Evolutionary conservation across 2,329 filamentous ascomycete genomes (phyloP).

Genomic region (Tolypocladium cylindrosporum): DNA sequence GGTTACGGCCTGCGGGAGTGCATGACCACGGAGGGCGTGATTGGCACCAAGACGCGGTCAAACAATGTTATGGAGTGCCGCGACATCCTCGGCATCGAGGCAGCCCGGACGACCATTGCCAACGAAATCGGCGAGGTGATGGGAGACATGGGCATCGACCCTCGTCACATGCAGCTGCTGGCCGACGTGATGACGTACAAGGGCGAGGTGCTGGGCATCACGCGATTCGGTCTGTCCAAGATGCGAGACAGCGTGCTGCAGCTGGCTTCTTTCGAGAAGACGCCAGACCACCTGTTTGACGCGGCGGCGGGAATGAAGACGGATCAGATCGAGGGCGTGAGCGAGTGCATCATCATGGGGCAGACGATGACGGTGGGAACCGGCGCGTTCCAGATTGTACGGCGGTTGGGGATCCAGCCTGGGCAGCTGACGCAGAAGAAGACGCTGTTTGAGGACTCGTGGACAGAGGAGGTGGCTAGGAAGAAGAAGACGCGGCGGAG

Average conservation of each 20-base stretch:
- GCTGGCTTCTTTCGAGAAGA: slow-evolving; percentile 95
- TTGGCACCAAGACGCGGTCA: slow-evolving; percentile 62
- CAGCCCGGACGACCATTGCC: slow-evolving; percentile 80
- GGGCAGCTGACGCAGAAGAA: slow-evolving; percentile 46
- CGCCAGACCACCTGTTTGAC: slow-evolving; percentile 92
- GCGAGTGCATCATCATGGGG: slow-evolving; percentile 96
- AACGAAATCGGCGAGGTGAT: slow-evolving; percentile 83
- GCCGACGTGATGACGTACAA: slow-evolving; percentile 99
- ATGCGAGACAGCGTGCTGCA: slow-evolving; percentile 93
- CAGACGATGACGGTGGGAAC: slow-evolving; percentile 90
- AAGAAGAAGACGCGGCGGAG: slow-evolving; percentile 5
- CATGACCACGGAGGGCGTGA: slow-evolving; percentile 88
- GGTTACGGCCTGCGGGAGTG: slow-evolving; percentile 83
- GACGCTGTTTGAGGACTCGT: slow-evolving; percentile 63
- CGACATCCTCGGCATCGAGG: slow-evolving; percentile 88
- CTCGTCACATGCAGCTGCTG: slow-evolving; percentile 92
- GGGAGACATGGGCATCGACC: slow-evolving; percentile 91
- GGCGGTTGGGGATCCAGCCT: slow-evolving; percentile 59
- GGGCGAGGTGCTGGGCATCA: slow-evolving; percentile 92
- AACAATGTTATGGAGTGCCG: slow-evolving; percentile 89
- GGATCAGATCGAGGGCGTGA: slow-evolving; percentile 86
- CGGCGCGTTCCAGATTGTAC: slow-evolving; percentile 81
- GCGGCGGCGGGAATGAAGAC: slow-evolving; percentile 87
- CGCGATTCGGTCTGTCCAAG: slow-evolving; percentile 89
- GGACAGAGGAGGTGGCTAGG: slow-evolving; percentile 25